Base-by-base conservation (phyloP, 805 yeast genomes). In the Priceomyces haplophilus region DNA sequence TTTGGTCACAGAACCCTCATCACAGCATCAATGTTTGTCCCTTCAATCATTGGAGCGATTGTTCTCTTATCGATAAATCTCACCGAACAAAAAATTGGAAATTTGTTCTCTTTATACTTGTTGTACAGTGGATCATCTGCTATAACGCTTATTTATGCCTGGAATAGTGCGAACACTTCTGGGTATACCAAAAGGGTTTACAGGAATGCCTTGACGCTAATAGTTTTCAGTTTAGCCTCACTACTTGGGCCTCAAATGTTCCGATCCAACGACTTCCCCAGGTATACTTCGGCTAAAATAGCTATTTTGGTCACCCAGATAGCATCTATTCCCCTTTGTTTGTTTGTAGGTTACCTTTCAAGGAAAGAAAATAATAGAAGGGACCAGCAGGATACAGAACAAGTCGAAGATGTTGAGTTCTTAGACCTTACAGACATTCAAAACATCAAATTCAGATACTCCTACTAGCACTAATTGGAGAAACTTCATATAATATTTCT, bases 101-200 rank as follows among this genome's bases (percentile, higher is more conserved):
- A 76, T 46, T 47, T 79, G 40, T 58, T 78, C 41, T 70, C 78
- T 3, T 66, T 78, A 33, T 78, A 78, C 50, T 53, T 76, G 54
- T 65, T 72, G 37, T 67, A 79, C 73, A 69, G 82, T 51, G 73
- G 85, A 34, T 74, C 81, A 23, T 69, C 80, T 61, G 68, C 78
- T 41, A 79, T 78, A 42, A 77, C 84, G 1, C 66, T 80, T 41
- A 65, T 80, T 23, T 80, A 79, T 52, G 73, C 80, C 4, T 80
- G 85, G 85, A 78, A 78, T 46, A 72, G 76, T 42, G 73, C 82
- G 36, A 80, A 85, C 57, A 75, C 82, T 27, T 81, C 89, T 1
- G 93, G 93, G 10, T 77, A 79, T 48, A 83, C 90, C n/a, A 86
- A 86, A 61, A 80, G 83, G 52, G 70, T 80, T 50, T 72, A 79